Conservation (phyloP, 768 basidiomycete species). For the Lactarius trivialis region DNA sequence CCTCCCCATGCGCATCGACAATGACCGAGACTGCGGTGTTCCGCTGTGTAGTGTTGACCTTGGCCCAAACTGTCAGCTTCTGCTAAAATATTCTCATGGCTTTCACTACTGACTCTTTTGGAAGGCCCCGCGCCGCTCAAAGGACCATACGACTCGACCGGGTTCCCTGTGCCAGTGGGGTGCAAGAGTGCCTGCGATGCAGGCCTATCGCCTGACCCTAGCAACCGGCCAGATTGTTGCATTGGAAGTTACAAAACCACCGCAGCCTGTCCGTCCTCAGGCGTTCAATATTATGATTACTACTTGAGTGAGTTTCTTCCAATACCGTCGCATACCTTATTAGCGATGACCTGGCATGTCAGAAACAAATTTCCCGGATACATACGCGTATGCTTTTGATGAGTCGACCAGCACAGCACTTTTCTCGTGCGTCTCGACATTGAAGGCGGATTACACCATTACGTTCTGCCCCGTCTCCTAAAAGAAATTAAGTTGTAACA, state of each 20-base stretch:
- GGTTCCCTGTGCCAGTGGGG: constrained; percentile 37
- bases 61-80: constrained; percentile 28
- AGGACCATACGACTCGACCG: constrained; percentile 32
- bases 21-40: constrained; percentile 31
- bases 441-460: constrained; percentile 39
- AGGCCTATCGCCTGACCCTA: too few relatives aligned
- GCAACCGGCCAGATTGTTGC: too few relatives aligned
- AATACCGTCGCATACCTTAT: too few relatives aligned
- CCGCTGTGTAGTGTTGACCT: constrained; percentile 35
- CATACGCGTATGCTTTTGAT: constrained; percentile 49
- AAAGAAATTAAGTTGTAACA: background rate
- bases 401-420: constrained; percentile 40
- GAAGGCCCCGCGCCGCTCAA: constrained; percentile 32
- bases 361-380: constrained; percentile 40
- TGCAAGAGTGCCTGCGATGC: constrained; percentile 41
- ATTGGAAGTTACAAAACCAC: too few relatives aligned
- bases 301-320: too few relatives aligned
- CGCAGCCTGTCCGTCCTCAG: too few relatives aligned
- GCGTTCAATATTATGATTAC: too few relatives aligned
- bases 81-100: background rate
- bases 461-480: constrained; percentile 45
- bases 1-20: constrained; percentile 32
- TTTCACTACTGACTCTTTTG: background rate
- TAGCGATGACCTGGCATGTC: constrained; percentile 10
- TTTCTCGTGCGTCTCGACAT: constrained; percentile 36